These are phyloP conservation scores for Dentipellis sp. DNA, from an alignment of 768 basidiomycete genomes.

Conservation along the genomic window DNA sequence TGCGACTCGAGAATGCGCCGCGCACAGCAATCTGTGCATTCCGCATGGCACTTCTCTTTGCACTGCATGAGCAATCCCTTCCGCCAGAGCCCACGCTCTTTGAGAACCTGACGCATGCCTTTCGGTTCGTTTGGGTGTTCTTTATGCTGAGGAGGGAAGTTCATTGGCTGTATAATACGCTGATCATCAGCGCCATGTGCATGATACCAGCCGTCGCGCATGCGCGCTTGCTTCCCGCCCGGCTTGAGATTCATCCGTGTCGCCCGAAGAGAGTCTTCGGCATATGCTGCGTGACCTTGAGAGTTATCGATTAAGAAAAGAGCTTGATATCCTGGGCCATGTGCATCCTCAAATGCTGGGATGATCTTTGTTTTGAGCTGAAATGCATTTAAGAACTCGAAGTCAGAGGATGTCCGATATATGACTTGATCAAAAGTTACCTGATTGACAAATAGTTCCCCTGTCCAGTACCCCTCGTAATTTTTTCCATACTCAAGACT, in stretches of 20 bases:
- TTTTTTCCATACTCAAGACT: conserved; percentile 31
- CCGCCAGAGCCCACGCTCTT: conserved; percentile 20
- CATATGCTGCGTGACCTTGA: conserved; percentile 31
- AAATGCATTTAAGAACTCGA: neutral
- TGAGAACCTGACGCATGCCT: conserved; percentile 23
- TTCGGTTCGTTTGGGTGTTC: conserved; percentile 21
- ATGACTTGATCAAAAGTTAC: conserved; percentile 9
- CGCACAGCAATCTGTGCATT: conserved; percentile 20
- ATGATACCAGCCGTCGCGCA: conserved; percentile 25
- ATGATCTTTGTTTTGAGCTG: conserved; percentile 17
- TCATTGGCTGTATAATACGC: conserved; percentile 24
- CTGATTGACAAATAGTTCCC: conserved; percentile 25
- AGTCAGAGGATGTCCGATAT: neutral
- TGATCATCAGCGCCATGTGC: conserved; percentile 11
- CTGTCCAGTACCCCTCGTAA: conserved; percentile 31
- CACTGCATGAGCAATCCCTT: conserved; percentile 10
- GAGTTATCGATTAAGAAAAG: conserved; percentile 34
- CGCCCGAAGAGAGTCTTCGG: conserved; percentile 25
- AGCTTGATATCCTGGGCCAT: conserved; percentile 21
- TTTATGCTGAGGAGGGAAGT: conserved; percentile 26
- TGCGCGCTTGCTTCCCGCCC: conserved; percentile 28
- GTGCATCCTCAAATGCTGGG: conserved; percentile 12
- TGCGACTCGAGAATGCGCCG: conserved; percentile 19
- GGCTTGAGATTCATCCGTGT: conserved; percentile 28
- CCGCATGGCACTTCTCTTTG: neutral